These are phyloP conservation scores for Penicillium coffeae DNA, from an alignment of 495 filamentous ascomycete genomes.

Conservation along the genomic window DNA sequence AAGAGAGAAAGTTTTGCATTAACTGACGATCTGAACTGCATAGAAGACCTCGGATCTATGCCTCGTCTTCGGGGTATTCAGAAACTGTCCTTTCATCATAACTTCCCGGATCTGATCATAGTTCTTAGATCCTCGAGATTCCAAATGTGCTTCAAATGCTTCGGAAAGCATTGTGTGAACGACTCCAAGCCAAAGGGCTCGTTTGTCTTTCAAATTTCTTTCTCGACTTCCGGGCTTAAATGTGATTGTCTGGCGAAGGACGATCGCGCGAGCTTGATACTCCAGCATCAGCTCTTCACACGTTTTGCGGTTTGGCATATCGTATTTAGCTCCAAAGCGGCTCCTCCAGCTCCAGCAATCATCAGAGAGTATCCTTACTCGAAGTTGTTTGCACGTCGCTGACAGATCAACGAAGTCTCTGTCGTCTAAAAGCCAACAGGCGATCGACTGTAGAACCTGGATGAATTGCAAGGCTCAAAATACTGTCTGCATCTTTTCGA, in stretches of 20 bases:
- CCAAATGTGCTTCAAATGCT: conserved; percentile 4
- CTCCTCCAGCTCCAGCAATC: conserved; percentile 31
- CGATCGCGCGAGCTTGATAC: conserved; percentile 31
- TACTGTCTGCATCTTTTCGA: neutral
- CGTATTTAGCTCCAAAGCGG: conserved; percentile 33
- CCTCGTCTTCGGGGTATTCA: conserved; percentile 17
- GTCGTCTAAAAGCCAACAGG: conserved; percentile 29
- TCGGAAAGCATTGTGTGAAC: conserved; percentile 28
- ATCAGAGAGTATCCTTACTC: conserved; percentile 10
- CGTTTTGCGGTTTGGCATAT: conserved; percentile 17
- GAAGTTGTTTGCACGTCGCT: conserved; percentile 21
- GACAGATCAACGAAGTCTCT: conserved; percentile 29
- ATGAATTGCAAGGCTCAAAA: neutral
- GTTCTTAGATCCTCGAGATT: conserved; percentile 19
- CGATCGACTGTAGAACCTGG: conserved; percentile 41
- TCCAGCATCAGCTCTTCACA: conserved; percentile 25
- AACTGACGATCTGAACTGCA: conserved; percentile 29
- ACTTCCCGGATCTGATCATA: conserved; percentile 15
- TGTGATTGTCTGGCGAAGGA: conserved; percentile 17
- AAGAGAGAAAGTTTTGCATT: neutral
- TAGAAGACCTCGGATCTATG: conserved; percentile 23
- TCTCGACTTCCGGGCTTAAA: conserved; percentile 8
- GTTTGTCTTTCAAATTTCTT: conserved; percentile 8
- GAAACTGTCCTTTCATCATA: conserved; percentile 16
- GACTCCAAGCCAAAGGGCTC: conserved; percentile 28